Evolutionary conservation across 1,139 yeast genomes (phyloP), one percentile per base, ranked within the genome.

Genomic region (Candida sanyaensis): DNA sequence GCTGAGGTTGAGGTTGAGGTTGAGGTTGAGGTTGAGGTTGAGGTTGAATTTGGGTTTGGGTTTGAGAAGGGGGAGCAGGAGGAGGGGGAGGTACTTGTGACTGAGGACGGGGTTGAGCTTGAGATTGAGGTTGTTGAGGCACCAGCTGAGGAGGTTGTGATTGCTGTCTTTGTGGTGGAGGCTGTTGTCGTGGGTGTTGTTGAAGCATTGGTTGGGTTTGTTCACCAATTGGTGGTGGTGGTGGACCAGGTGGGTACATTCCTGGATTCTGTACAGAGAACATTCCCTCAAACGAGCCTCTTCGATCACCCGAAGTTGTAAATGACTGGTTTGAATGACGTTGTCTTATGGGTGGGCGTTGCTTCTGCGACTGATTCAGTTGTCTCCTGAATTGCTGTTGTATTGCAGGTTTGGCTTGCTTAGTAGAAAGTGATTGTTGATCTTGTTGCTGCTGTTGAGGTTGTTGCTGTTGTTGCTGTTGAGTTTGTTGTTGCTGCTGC

Each of bases 181-280:
- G 63, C 45, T 37, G 55, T 32, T 29, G 63, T 45, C 34, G 45
- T 24, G 23, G 39, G 5, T 23, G 45, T 24, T 36, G 39, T 11
- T 23, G 39, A 24, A 12, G 23, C 39, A 50, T 31, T 47, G 56
- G 23, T 43, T 56, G 27, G 41, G 52, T 44, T 51, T 55, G 27
- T 42, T 47, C 39, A 40, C 9, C 2, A 5, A 10, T 13, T 36
- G 47, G 29, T 44, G 51, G n/a, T n/a, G n/a, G n/a, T n/a, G n/a
- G 27, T 28, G 42, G 24, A 24, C 44, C 36, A 47, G 55, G 39
- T 57, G 58, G 39, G 17, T 36, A 36, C 39, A 36, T 36, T n/a
- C 39, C 55, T 58, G 51, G 27, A 13, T 28, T 36, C 17, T 36
- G 39, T 6, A 36, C 29, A 12, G 30, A 17, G 7, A 36, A 36